Percentiles rank a stretch among this genome's conserved stretches.
These are phyloP conservation scores for Tolypocladium tropicale DNA, from an alignment of 2,329 filamentous ascomycete genomes.

Conservation along the genomic window DNA sequence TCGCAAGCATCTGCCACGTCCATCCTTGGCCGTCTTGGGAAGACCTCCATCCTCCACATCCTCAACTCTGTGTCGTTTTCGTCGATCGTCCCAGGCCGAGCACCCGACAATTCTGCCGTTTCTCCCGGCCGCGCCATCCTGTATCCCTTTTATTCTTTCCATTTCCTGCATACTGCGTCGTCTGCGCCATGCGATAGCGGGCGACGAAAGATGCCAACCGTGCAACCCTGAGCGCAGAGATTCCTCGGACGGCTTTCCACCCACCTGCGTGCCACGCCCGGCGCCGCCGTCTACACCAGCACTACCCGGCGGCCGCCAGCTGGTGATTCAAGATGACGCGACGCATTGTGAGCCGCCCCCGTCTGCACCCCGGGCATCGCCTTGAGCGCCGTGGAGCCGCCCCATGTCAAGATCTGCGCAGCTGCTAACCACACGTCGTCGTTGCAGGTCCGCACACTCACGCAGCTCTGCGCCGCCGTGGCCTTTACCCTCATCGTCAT, in stretches of 20 bases:
- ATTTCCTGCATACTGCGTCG: not conserved
- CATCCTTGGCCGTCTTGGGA: not conserved
- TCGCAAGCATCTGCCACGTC: not conserved
- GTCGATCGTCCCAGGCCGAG: not conserved
- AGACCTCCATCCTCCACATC: not conserved
- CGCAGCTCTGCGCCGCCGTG: slow-evolving; percentile 62
- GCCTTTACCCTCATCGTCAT: slow-evolving; percentile 59
- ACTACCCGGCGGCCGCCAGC: not conserved
- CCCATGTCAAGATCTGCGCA: not conserved
- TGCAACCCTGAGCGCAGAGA: not conserved
- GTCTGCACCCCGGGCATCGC: not conserved
- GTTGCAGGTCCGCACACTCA: slow-evolving; percentile 52
- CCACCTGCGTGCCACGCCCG: not conserved
- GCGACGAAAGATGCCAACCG: slow-evolving; percentile 1
- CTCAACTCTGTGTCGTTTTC: not conserved
- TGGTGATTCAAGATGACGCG: slow-evolving; percentile 18
- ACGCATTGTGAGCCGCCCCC: slow-evolving; percentile 22
- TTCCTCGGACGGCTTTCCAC: not conserved
- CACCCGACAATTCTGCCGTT: not conserved
- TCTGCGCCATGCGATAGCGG: slow-evolving; percentile 4
- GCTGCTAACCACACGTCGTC: not conserved
- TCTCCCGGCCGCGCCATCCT: not conserved
- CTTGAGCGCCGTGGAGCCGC: not conserved
- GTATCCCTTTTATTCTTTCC: too few relatives aligned
- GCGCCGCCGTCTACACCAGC: not conserved